Base-by-base conservation (phyloP, 106 monocot species). In the Agapanthus africanus region DNA sequence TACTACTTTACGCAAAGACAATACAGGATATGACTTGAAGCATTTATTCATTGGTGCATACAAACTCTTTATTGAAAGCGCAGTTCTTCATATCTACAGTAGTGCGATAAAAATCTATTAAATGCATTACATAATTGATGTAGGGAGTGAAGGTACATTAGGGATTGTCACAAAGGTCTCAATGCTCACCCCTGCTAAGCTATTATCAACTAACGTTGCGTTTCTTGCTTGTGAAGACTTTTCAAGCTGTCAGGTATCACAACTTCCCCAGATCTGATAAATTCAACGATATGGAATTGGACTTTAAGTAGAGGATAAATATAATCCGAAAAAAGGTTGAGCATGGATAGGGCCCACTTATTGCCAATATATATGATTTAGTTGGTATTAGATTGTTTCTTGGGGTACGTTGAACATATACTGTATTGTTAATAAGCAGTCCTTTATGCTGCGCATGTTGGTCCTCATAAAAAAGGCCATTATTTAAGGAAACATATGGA, bases 121-220 rank as follows among this genome's bases (percentile, higher is more conserved):
- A 66, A 56, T 71, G 46, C 36, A 37, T 46, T 32, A 64, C 60
- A 14, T 36, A 23, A 46, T 15, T 71, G 42, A 47, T 57, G 69
- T 80, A 97, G 97, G 97, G 81, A 92, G 92, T 85, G 97, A 97
- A 90, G 97, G 97, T 54, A 82, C 97, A 36, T 73, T 97, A 70
- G 97, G 92, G 64, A 78, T 97, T 71, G 72, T 92, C 52, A 97
- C 97, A 14, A 97, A 97, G 77, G 79, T 97, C 75, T 84, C 89
- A 63, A 62, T 97, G 47, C 84, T 97, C 39, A 87, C 89, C 19
- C 97, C 97, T 69, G 63, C 88, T 47, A 86, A 74, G 80, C 75
- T 85, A 76, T 65, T 77, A 37, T 84, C 92, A 81, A 89, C 82
- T 19, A 92, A 87, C 81, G 73, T 85, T 40, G 97, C 91, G 38